Base-by-base conservation (phyloP, 768 basidiomycete genomes). In the Cubamyces sp. region DNA sequence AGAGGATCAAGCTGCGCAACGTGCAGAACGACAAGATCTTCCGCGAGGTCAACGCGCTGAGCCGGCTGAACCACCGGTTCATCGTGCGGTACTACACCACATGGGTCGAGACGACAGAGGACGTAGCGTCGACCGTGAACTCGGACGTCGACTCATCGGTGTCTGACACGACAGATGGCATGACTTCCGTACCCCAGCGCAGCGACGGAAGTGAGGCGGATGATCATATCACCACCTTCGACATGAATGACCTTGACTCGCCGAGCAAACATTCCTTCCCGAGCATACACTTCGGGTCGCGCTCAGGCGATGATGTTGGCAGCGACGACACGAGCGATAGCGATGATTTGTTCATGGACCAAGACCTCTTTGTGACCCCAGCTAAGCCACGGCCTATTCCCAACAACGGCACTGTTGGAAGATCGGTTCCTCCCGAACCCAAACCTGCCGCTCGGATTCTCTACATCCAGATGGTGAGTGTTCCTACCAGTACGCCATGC, bases 31-130 rank as follows among this genome's bases (percentile, higher is more conserved):
- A 95, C 70, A 94, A 89, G 75, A 94, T 97, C 60, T 92, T 93
- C 71, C 83, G 96, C 4, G 94, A 97, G 74, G 93, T 96, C 49
- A 91, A 91, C 62, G 91, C 91, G 0, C 78, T 97, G n/a, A 92
- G 91, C 68, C 80, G 87, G 34, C 83, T 98, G 28, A 91, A 87
- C 42, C 95, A 98, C 72, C 87, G 90, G 8, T 92, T 89, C 75
- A 90, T 98, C 67, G 96, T 97, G 19, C 85, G 94, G 43, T 97
- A 96, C 73, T 94, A 87, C 73, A 93, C 92, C 2, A 92, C 91
- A 5, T 94, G 92, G 93, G 82, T 94, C n/a, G 92, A 94, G 71
- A 84, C 81, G 0, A 77, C 81, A 11, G 88, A 90, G n/a, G 63
- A 55, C 59, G 74, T 79, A 1, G 70, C 75, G 0, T 82, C 84